phyloP scores from a whole-genome alignment of 257 asterid genomes.

The Nicotiana otophora region DNA sequence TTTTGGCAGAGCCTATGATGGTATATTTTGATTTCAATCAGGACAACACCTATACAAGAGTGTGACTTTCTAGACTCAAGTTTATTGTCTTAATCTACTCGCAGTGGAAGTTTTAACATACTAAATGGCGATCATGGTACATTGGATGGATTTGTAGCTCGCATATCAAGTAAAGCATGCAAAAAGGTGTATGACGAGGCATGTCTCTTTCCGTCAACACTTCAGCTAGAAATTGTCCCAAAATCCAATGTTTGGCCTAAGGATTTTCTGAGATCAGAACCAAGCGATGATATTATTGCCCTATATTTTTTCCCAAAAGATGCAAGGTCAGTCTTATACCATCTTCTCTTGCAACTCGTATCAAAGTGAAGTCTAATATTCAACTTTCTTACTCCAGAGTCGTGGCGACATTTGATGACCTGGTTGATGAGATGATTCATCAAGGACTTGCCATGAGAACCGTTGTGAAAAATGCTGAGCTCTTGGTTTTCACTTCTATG shows the following conservation, averaged over 20 bases:
- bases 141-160: conserved; percentile 13
- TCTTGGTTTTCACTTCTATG: conserved; percentile 23
- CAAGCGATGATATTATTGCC: conserved; percentile 18
- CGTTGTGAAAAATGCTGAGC: conserved; percentile 9
- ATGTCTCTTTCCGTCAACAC: neutral
- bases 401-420: conserved; percentile 8
- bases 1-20: too few relatives aligned
- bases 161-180: conserved; percentile 24
- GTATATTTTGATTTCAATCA: too few relatives aligned
- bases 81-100: neutral
- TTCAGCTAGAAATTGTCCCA: conserved; percentile 11
- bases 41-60: too few relatives aligned
- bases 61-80: neutral
- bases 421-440: conserved; percentile 27
- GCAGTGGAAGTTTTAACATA: conserved; percentile 16
- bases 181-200: neutral
- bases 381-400: neutral
- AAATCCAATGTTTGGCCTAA: conserved; percentile 25
- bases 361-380: neutral
- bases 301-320: conserved; percentile 27
- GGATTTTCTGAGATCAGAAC: conserved; percentile 17
- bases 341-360: neutral
- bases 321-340: neutral
- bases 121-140: neutral
- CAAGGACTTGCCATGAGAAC: conserved; percentile 24